These are phyloP conservation scores for Trametes maxima DNA, from an alignment of 768 basidiomycete genomes.

Conservation along the genomic window DNA sequence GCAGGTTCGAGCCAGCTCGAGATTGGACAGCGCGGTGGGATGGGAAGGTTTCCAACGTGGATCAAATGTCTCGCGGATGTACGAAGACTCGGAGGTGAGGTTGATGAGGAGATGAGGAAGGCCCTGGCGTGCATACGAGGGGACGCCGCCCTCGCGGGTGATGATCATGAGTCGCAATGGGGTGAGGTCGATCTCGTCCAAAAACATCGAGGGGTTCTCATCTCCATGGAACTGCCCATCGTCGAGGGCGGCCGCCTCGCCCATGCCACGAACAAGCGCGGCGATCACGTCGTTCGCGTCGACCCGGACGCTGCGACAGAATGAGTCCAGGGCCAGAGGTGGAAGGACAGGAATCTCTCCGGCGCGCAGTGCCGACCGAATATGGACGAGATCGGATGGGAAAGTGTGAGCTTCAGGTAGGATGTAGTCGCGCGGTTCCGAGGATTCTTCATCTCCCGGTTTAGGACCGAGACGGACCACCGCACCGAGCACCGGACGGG, in stretches of 20 bases:
- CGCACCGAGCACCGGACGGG: slow-evolving; percentile 87
- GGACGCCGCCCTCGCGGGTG: slow-evolving; percentile 94
- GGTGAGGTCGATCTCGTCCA: slow-evolving; percentile 76
- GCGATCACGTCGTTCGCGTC: slow-evolving; percentile 87
- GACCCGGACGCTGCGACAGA: slow-evolving; percentile 82
- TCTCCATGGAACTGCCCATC: slow-evolving; percentile 36
- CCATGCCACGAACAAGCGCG: slow-evolving; percentile 87
- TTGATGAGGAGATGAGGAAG: slow-evolving; percentile 97
- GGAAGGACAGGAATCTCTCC: slow-evolving; percentile 97
- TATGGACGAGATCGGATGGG: slow-evolving; percentile 77
- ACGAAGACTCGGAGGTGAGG: slow-evolving; percentile 80
- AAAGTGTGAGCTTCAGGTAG: slow-evolving; percentile 79
- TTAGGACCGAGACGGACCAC: slow-evolving; percentile 84
- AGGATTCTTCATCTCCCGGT: slow-evolving; percentile 45
- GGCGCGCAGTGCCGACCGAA: slow-evolving; percentile 85
- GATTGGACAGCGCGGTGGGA: slow-evolving; percentile 85
- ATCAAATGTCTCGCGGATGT: slow-evolving; percentile 86
- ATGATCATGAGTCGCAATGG: slow-evolving; percentile 97
- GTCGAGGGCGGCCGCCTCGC: slow-evolving; percentile 53
- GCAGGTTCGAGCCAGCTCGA: slow-evolving; percentile 83
- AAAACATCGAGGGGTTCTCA: slow-evolving; percentile 42
- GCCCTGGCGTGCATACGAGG: slow-evolving; percentile 94
- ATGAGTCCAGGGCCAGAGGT: slow-evolving; percentile 90
- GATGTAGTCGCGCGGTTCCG: slow-evolving; percentile 36
- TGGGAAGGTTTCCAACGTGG: slow-evolving; percentile 73